These are phyloP conservation scores for Thalassiosira ordinaria DNA, from an alignment of 352 stramenopile genomes.

Conservation along the genomic window DNA sequence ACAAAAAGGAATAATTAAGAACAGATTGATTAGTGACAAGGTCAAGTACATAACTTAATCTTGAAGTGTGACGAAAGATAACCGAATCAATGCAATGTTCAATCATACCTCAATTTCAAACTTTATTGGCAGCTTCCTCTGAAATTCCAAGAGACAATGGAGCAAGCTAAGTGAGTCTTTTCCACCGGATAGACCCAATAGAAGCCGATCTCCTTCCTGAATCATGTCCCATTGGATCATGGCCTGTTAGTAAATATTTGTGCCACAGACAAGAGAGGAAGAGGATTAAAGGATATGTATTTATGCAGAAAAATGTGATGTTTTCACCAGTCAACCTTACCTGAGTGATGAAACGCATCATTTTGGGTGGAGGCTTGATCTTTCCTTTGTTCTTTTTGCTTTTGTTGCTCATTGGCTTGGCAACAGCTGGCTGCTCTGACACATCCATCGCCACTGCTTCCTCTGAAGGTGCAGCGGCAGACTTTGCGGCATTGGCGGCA, in stretches of 20 bases:
- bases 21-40: background rate
- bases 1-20: background rate
- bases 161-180: constrained; percentile 98
- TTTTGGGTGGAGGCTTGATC: constrained; percentile 79
- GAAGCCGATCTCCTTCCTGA: constrained; percentile 92
- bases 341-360: constrained; percentile 82
- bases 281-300: no score
- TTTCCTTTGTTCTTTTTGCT: constrained; percentile 70
- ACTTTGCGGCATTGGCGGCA: background rate
- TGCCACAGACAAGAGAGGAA: no score
- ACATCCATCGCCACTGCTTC: background rate
- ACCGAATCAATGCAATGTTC: background rate
- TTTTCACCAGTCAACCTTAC: constrained; percentile 14
- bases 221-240: constrained; percentile 96
- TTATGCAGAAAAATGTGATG: constrained; percentile 2
- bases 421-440: background rate
- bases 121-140: constrained; percentile 91
- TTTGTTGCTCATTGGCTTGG: constrained; percentile 44
- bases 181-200: constrained; percentile 94
- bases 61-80: no score
- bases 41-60: no score
- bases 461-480: background rate
- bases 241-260: constrained; percentile 86
- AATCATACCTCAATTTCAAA: constrained; percentile 90
- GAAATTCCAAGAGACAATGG: constrained; percentile 93